phyloP scores from a whole-genome alignment of 2,329 filamentous ascomycete genomes.

The Coniochaeta prunicola region DNA sequence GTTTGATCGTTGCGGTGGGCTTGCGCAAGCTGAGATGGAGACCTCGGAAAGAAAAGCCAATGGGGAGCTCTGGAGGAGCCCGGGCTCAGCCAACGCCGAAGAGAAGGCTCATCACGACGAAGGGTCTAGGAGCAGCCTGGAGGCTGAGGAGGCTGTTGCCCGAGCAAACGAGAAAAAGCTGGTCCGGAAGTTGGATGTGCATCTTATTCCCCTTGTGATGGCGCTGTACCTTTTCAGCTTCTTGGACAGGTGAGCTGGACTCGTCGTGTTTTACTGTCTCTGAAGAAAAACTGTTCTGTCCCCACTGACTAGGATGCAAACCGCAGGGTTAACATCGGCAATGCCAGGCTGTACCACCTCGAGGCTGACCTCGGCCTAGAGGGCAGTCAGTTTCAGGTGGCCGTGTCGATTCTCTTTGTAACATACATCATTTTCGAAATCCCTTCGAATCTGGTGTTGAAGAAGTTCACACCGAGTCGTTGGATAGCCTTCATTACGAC shows the following conservation, averaged over 20 bases:
- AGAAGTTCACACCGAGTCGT: slow-evolving; percentile 52
- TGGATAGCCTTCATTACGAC: slow-evolving; percentile 60
- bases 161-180: slow-evolving; percentile 42
- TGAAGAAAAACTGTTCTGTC: no score
- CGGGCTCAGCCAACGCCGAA: background rate
- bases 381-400: slow-evolving; percentile 62
- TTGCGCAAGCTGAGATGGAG: background rate
- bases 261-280: slow-evolving; percentile 3
- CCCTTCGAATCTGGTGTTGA: slow-evolving; percentile 57
- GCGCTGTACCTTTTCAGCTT: slow-evolving; percentile 68
- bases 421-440: slow-evolving; percentile 57
- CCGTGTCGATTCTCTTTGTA: slow-evolving; percentile 61
- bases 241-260: slow-evolving; percentile 52
- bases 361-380: slow-evolving; percentile 54
- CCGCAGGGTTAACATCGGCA: slow-evolving; percentile 65
- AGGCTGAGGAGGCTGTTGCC: background rate
- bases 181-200: slow-evolving; percentile 56
- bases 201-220: slow-evolving; percentile 61
- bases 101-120: background rate
- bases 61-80: background rate
- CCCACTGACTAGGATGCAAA: slow-evolving; percentile 5
- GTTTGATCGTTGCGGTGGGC: background rate
- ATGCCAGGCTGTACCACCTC: slow-evolving; percentile 58
- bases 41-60: background rate
- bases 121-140: background rate